phyloP scores from a whole-genome alignment of 805 yeast species.

The Myxozyma geophila region DNA sequence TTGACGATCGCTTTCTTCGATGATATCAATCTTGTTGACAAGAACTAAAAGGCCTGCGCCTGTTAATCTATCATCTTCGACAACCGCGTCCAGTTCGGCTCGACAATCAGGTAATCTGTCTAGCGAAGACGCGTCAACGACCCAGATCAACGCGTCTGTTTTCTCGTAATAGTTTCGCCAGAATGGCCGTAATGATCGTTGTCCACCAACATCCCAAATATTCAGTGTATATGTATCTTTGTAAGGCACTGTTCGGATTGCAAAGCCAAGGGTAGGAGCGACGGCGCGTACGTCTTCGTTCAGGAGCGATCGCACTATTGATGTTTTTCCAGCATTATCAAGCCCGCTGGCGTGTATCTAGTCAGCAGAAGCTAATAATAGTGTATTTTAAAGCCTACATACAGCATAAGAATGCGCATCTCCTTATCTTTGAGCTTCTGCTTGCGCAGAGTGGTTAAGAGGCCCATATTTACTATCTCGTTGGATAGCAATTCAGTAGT shows the following conservation, averaged over 20 bases:
- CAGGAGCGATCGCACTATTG: constrained; percentile 67
- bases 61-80: constrained; percentile 67
- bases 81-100: constrained; percentile 63
- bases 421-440: constrained; percentile 82
- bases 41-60: constrained; percentile 71
- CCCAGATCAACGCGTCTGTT: constrained; percentile 82
- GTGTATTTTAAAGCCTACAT: constrained; percentile 27
- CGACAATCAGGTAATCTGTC: constrained; percentile 69
- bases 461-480: constrained; percentile 29
- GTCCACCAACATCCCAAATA: constrained; percentile 89
- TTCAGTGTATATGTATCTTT: constrained; percentile 43
- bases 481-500: background rate
- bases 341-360: constrained; percentile 56
- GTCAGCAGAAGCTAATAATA: background rate
- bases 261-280: constrained; percentile 90
- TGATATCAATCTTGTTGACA: constrained; percentile 74
- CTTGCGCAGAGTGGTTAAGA: constrained; percentile 63
- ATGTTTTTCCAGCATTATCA: constrained; percentile 91
- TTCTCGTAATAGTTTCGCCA: constrained; percentile 93
- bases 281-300: constrained; percentile 57
- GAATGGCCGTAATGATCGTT: constrained; percentile 75
- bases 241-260: constrained; percentile 63
- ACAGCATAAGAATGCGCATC: constrained; percentile 68
- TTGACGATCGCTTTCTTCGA: constrained; percentile 34
- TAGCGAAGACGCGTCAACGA: constrained; percentile 67